Evolutionary conservation across 805 yeast genomes (phyloP), one percentile per base, ranked within the genome.

Genomic region (Yamadazyma phyllophila): DNA sequence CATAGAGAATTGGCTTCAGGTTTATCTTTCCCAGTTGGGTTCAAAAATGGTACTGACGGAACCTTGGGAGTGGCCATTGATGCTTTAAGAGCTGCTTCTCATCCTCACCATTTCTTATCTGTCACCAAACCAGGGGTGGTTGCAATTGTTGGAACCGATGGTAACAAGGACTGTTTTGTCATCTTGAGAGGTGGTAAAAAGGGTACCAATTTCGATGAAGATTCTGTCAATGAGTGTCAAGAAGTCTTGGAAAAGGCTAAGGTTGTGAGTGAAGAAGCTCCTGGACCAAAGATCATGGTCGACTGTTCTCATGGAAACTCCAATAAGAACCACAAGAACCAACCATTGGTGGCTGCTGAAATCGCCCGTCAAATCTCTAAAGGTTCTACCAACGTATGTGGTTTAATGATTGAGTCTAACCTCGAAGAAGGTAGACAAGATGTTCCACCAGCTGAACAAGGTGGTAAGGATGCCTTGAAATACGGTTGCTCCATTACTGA

Each of bases 251-350:
- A 61, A 40, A 69, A 71, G 52, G 63, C 73, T 34, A 65, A 71
- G 30, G 42, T 49, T 15, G 47, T 52, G 4, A 46, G 41, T 24
- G 51, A 43, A 8, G 48, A 42, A 27, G 69, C 76, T 56, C 83
- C 74, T 47, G 68, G 65, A 49, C 67, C 76, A 71, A 58, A 70
- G 77, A 67, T 89, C 58, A 94, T 94, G 99, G 86, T 94, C 51
- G 99, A 94, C 72, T 94, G 97, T 72, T 91, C 97, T 39, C 99
- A 94, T 70, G 99, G 97, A 59, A 94, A 94, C 77, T 90, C 97
- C 32, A 82, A 78, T 69, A 94, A 94, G 72, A 94, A 94, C 73
- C 90, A 80, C 83, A 80, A 82, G 64, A 94, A 94, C 74, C 99
- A 94, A 74, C 97, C 99, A 48, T 82, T 77, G 66, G 99, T 94